Percentiles rank a stretch among this genome's conserved stretches.
These are phyloP conservation scores for Pythium diclinum DNA, from an alignment of 352 stramenopile genomes.

Conservation along the genomic window DNA sequence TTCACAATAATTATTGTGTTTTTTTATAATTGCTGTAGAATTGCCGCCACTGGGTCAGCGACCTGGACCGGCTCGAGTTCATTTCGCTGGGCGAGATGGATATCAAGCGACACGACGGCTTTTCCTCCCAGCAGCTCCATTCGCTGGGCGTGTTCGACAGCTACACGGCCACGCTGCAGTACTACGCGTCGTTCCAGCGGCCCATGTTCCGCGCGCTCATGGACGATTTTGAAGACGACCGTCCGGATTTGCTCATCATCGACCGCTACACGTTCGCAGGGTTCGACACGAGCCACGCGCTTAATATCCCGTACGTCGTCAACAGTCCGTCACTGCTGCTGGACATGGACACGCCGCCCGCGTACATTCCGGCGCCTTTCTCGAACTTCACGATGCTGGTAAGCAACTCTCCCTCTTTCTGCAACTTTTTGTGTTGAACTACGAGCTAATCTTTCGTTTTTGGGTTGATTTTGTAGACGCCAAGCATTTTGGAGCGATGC, in stretches of 20 bases:
- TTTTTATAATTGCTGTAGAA: conserved; percentile 32
- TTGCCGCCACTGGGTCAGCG: conserved; percentile 71
- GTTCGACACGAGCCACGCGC: conserved; percentile 58
- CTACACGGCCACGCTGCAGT: conserved; percentile 60
- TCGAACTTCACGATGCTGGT: conserved; percentile 82
- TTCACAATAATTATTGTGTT: background rate
- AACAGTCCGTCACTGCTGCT: conserved; percentile 79
- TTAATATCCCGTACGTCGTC: conserved; percentile 74
- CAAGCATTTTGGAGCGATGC: conserved; percentile 74
- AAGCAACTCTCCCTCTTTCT: conserved; percentile 21
- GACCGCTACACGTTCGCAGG: conserved; percentile 84
- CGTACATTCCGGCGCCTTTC: conserved; percentile 78
- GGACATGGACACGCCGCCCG: conserved; percentile 82
- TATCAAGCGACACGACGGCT: conserved; percentile 31
- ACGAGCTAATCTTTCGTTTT: background rate
- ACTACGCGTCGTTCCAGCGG: conserved; percentile 76
- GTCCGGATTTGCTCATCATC: conserved; percentile 63
- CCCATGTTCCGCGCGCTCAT: conserved; percentile 67
- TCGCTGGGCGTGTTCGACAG: conserved; percentile 54
- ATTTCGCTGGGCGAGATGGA: conserved; percentile 69
- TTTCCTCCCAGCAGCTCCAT: conserved; percentile 36
- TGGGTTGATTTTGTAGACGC: conserved; percentile 37
- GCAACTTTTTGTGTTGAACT: background rate
- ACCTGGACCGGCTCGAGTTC: conserved; percentile 76
- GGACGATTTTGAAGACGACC: conserved; percentile 61